Base-by-base conservation (phyloP, 768 basidiomycete species). In the Terana coerulea region DNA sequence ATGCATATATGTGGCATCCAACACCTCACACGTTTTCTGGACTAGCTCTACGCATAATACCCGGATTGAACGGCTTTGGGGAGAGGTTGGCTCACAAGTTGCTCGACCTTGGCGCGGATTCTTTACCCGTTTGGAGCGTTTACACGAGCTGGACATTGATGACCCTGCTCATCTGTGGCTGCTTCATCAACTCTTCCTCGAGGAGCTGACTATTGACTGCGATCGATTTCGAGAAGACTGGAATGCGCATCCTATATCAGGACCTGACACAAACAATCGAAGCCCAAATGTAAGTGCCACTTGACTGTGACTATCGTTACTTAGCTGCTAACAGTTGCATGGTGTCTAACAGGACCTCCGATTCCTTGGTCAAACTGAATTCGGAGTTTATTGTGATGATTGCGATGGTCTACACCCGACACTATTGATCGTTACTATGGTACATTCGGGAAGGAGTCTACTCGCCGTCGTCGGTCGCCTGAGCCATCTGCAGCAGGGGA, bases 31-130 rank as follows among this genome's bases (percentile, higher is more conserved):
- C 22, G 8, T 39, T 39, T 5, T 25, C n/a, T 29, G 28, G 15
- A n/a, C n/a, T 40, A 65, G 64, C 6, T 78, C 72, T 0, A 73
- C 72, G 0, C 54, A 59, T 4, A 80, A 79, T 47, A 71, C 70
- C 0, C 59, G 67, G 0, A 77, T 77, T 52, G 76, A 79, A 54
- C 45, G 64, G 0, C 59, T 78, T 0, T 77, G 75, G 75, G 66
- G 74, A 12, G 74, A 78, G 40, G 62, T 73, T 33, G 72, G 73
- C 0, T 35, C 51, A 0, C 66, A 72, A 7, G 77, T 78, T 66
- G 69, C 59, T 0, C 59, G 64, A 3, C 35, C 22, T 12, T 78
- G 77, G 77, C 34, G 64, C 0, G 72, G 67, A 0, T 76, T 77
- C 52, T 79, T 79, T n/a, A 56, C 39, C 0, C 55, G 60, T 0